Percentiles rank a stretch among this genome's conserved stretches.
Conservation (phyloP, 1,139 yeast genomes). For the Yamadazyma triangularis region DNA sequence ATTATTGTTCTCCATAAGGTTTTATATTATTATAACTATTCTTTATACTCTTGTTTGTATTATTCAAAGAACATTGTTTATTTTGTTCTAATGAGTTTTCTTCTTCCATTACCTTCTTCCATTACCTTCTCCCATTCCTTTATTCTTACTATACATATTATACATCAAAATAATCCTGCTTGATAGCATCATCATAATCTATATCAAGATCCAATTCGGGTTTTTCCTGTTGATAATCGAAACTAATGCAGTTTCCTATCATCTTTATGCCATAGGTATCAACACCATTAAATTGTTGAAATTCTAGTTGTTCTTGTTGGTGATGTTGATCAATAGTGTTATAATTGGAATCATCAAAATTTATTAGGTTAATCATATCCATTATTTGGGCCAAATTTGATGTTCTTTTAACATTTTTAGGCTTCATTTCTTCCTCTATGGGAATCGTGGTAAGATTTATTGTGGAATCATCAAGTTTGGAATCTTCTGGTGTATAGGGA, state of each 20-base stretch:
- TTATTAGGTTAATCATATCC: slow-evolving; percentile 12
- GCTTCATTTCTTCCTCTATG: slow-evolving; percentile 1
- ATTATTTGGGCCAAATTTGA: slow-evolving; percentile 10
- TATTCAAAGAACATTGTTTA: too few species aligned
- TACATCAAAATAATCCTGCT: neutral
- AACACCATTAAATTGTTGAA: slow-evolving; percentile 3
- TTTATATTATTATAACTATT: too few species aligned
- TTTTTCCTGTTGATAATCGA: slow-evolving; percentile 6
- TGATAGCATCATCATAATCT: slow-evolving; percentile 3
- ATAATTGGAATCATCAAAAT: slow-evolving; percentile 3
- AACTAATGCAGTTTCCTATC: slow-evolving; percentile 5
- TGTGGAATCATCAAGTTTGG: neutral
- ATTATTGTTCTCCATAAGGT: too few species aligned
- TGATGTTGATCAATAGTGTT: neutral
- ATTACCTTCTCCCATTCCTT: too few species aligned
- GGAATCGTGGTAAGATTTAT: neutral
- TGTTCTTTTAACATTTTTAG: slow-evolving; percentile 7
- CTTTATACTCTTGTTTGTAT: too few species aligned
- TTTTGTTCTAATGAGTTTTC: too few species aligned
- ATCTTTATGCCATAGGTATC: slow-evolving; percentile 7
- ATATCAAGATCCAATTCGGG: slow-evolving; percentile 7
- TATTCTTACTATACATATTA: too few species aligned
- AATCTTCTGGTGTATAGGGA: neutral
- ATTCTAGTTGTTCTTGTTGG: neutral
- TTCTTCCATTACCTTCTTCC: too few species aligned